Evolutionary conservation across 2,329 filamentous ascomycete genomes (phyloP).

Genomic region (Colletotrichum sp.): DNA sequence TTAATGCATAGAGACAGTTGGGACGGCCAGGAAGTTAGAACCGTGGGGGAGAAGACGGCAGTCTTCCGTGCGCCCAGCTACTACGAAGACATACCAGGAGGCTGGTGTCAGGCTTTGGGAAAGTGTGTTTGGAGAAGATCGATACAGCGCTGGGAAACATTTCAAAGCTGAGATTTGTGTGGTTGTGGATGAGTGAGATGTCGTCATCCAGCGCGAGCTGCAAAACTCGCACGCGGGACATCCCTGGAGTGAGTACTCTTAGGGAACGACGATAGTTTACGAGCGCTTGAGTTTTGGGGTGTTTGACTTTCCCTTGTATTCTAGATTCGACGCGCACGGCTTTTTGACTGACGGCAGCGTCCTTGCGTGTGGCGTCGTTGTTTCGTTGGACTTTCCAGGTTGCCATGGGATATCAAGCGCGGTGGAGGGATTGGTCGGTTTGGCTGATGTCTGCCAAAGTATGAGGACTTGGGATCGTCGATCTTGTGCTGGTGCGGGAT

Average conservation of each 20-base stretch:
- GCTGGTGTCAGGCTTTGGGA: background rate
- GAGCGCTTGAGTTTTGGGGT: background rate
- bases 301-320: background rate
- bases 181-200: background rate
- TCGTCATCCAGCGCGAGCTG: background rate
- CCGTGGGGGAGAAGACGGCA: background rate
- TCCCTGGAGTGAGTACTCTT: background rate
- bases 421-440: background rate
- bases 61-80: background rate
- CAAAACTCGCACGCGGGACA: background rate
- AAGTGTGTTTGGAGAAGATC: background rate
- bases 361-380: background rate
- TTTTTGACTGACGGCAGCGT: background rate
- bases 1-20: background rate
- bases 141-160: background rate
- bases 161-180: background rate
- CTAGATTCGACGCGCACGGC: background rate
- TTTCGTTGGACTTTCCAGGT: background rate
- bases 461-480: background rate
- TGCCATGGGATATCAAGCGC: background rate
- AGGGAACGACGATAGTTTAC: background rate
- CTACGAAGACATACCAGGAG: background rate
- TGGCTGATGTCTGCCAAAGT: background rate
- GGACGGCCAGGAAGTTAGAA: background rate
- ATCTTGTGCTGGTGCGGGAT: background rate